phyloP scores from a whole-genome alignment of 1,284 basidiomycete genomes.

The Leccinum fallax region DNA sequence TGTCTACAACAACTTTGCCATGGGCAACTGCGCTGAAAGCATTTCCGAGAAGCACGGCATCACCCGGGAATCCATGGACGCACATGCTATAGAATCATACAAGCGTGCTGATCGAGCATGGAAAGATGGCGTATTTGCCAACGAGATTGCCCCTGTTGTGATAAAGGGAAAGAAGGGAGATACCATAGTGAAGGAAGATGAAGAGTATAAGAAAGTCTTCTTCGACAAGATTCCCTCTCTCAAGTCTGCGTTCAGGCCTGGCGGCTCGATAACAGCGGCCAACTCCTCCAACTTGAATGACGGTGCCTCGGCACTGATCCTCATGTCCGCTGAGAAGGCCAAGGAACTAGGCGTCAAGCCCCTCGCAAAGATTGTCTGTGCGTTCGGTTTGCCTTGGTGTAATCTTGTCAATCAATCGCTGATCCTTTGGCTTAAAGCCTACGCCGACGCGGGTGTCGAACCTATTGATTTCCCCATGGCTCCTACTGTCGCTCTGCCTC shows the following conservation, averaged over 20 bases:
- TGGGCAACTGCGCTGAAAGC: constrained; percentile 94
- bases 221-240: constrained; percentile 91
- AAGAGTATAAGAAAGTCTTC: constrained; percentile 96
- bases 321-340: constrained; percentile 91
- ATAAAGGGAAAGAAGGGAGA: constrained; percentile 96
- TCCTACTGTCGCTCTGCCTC: constrained; percentile 89
- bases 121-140: constrained; percentile 82
- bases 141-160: constrained; percentile 91
- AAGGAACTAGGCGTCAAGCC: constrained; percentile 89
- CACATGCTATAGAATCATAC: constrained; percentile 93
- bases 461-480: constrained; percentile 98
- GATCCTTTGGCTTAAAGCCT: constrained; percentile 57
- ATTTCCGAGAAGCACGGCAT: constrained; percentile 87
- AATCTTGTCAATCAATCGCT: constrained; percentile 11
- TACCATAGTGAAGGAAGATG: constrained; percentile 88
- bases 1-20: constrained; percentile 93
- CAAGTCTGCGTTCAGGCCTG: constrained; percentile 87
- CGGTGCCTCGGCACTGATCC: constrained; percentile 93
- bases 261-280: constrained; percentile 91
- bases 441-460: constrained; percentile 94
- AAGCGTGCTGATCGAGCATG: constrained; percentile 91
- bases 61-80: constrained; percentile 85
- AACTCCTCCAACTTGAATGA: constrained; percentile 97
- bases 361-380: constrained; percentile 88
- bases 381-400: constrained; percentile 34